Conservation (phyloP, 805 yeast genomes). For the Monosporozyma solicola region DNA sequence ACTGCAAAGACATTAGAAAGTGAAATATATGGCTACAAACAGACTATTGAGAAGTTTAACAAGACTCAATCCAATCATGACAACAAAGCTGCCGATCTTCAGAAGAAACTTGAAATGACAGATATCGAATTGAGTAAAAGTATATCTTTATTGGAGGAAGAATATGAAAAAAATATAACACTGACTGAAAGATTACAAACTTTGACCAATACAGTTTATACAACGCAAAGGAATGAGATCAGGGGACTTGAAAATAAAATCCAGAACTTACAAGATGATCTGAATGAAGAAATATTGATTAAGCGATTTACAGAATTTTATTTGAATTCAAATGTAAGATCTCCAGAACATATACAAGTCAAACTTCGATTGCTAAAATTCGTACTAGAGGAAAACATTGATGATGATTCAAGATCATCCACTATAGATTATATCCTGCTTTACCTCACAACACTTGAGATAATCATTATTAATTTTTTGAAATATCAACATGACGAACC, state of each 20-base stretch:
- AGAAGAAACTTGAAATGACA: neutral
- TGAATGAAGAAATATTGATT: neutral
- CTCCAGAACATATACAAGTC: neutral
- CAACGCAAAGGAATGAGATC: neutral
- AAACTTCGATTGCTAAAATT: neutral
- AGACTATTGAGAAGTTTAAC: neutral
- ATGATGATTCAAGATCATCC: neutral
- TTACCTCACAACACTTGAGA: neutral
- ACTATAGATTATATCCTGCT: neutral
- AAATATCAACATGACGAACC: neutral
- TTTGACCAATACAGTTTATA: neutral
- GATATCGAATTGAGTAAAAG: neutral
- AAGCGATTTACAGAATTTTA: constrained; percentile 1
- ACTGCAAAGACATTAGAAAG: constrained; percentile 29
- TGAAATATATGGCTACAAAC: constrained; percentile 34
- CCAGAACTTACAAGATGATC: neutral
- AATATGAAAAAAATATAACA: neutral
- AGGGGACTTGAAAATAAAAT: neutral
- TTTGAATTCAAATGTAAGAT: neutral
- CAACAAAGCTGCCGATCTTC: neutral
- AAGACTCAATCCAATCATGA: neutral
- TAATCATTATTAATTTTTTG: neutral
- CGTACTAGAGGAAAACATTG: neutral
- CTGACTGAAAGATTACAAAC: neutral
- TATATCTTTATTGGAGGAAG: neutral